Evolutionary conservation across 2,329 filamentous ascomycete species (phyloP).

Genomic region (Cercospora zeina): DNA sequence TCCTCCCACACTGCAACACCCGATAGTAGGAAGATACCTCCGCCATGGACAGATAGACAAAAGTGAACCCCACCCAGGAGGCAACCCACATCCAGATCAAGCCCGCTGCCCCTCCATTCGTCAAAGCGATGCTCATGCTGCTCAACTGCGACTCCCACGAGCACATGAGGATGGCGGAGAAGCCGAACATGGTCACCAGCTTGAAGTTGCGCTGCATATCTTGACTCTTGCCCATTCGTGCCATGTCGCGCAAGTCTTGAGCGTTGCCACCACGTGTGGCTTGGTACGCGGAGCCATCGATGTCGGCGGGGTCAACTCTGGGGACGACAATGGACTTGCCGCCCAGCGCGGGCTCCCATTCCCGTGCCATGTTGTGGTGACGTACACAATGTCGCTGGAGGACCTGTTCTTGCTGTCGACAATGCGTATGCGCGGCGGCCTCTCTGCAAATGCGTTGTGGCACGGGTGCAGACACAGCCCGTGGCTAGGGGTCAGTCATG

Average conservation of each 20-base stretch:
- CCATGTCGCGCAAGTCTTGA: conserved; percentile 19
- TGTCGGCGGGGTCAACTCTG: conserved; percentile 1
- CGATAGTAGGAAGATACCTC: conserved; percentile 11
- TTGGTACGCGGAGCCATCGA: neutral
- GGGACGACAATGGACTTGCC: neutral
- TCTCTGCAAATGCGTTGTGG: neutral
- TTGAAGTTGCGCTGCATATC: conserved; percentile 25
- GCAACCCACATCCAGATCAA: conserved; percentile 23
- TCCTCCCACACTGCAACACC: neutral
- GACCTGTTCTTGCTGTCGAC: neutral
- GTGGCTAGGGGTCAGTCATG: neutral
- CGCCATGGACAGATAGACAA: conserved; percentile 25
- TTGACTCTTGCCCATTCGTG: conserved; percentile 22
- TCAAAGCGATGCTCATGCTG: conserved; percentile 23
- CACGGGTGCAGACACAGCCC: neutral
- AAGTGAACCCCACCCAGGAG: conserved; percentile 24
- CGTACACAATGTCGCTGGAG: neutral
- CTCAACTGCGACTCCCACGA: conserved; percentile 32
- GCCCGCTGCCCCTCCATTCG: conserved; percentile 34
- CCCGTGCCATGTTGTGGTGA: conserved; percentile 5
- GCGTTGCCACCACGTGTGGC: conserved; percentile 14
- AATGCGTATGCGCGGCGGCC: neutral
- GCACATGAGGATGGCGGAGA: conserved; percentile 33
- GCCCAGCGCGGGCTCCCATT: neutral
- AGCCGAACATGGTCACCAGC: conserved; percentile 32